A percentile compares a stretch with the other conserved stretches of the same genome.
These are phyloP conservation scores for Yarrowia hollandica DNA, from an alignment of 805 yeast species.

Conservation along the genomic window DNA sequence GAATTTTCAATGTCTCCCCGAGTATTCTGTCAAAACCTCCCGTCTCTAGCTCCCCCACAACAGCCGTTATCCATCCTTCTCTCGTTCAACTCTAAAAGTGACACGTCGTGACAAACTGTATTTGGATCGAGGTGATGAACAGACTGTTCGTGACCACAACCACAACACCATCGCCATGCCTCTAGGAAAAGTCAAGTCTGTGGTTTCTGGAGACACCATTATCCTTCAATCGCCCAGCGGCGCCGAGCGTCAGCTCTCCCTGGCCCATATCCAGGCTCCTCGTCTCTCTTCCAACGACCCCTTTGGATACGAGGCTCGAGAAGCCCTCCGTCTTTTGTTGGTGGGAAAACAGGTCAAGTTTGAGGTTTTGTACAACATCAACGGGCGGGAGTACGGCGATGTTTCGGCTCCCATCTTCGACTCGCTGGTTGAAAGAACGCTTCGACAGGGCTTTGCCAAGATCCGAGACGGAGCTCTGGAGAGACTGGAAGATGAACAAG, in stretches of 20 bases:
- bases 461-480: conserved; percentile 53
- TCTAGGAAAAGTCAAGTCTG: conserved; percentile 66
- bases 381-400: conserved; percentile 68
- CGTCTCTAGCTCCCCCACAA: no score
- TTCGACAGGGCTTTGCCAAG: conserved; percentile 62
- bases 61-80: no score
- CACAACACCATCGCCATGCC: conserved; percentile 7
- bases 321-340: conserved; percentile 57
- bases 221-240: conserved; percentile 52
- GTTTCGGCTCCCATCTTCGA: conserved; percentile 60
- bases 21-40: no score
- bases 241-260: conserved; percentile 59
- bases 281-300: conserved; percentile 46
- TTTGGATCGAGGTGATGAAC: background rate
- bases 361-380: conserved; percentile 53
- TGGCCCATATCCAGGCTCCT: conserved; percentile 65
- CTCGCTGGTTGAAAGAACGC: conserved; percentile 57
- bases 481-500: conserved; percentile 48
- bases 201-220: conserved; percentile 69
- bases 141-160: background rate
- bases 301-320: conserved; percentile 59
- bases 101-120: conserved; percentile 17
- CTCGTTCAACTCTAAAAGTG: background rate
- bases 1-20: no score
- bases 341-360: conserved; percentile 66